Conservation (phyloP, 2,329 filamentous ascomycete genomes). For the Chaetomium strumarium region DNA sequence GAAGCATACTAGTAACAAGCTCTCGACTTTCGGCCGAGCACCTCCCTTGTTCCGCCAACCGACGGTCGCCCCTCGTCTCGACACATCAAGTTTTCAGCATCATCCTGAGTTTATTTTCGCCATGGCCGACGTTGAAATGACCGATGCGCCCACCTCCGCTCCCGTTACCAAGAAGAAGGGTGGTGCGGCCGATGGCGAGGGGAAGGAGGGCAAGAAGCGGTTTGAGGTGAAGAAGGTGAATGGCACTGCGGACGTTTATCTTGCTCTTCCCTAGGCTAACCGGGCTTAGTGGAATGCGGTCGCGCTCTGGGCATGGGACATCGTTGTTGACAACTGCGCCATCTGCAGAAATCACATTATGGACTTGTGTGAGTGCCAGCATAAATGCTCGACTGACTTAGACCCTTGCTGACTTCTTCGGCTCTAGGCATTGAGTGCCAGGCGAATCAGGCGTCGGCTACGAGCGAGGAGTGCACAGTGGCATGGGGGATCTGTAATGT, state of each 20-base stretch:
- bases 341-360: slow-evolving; percentile 99
- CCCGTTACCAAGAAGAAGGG: slow-evolving; percentile 48
- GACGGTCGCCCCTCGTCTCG: too few species aligned
- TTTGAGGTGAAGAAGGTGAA: slow-evolving; percentile 97
- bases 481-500: slow-evolving; percentile 99
- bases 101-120: slow-evolving; percentile 8
- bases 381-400: neutral
- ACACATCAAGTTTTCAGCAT: neutral
- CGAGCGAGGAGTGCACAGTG: slow-evolving; percentile 96
- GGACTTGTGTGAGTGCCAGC: slow-evolving; percentile 71
- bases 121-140: slow-evolving; percentile 98
- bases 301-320: slow-evolving; percentile 98
- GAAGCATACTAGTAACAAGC: neutral
- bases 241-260: slow-evolving; percentile 16
- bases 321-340: slow-evolving; percentile 98
- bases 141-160: slow-evolving; percentile 62
- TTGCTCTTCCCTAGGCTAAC: slow-evolving; percentile 8
- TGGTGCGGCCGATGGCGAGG: slow-evolving; percentile 39
- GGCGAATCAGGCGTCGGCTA: slow-evolving; percentile 95
- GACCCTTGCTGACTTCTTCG: slow-evolving; percentile 8
- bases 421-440: slow-evolving; percentile 89
- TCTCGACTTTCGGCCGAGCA: neutral
- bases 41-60: neutral
- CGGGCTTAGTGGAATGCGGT: slow-evolving; percentile 85
- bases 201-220: slow-evolving; percentile 69